Evolutionary conservation across 768 basidiomycete genomes (phyloP), one percentile per base, ranked within the genome.

Genomic region (Boletales sp.): DNA sequence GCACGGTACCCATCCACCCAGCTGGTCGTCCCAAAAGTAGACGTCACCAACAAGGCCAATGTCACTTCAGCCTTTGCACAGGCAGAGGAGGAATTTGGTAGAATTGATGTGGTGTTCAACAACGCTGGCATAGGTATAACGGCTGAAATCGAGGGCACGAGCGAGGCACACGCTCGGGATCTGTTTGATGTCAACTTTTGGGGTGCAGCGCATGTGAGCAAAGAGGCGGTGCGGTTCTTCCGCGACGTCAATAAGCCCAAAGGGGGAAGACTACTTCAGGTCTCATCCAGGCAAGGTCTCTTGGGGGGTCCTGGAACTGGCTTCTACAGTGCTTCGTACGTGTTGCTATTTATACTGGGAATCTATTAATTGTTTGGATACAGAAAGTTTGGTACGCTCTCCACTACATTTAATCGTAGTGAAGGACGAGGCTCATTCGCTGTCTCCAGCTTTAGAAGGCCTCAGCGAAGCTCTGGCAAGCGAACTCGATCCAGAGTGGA

Each of bases 131-230:
- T 40, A 44, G 55, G 8, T 58, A 50, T 45, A n/a, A 21, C 61
- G 2, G 65, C 61, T 0, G 73, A 77, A 51, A 48, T 72, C n/a
- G 76, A 75, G 57, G 64, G 52, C 9, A 44, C 62, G 12, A 56
- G 59, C 14, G 69, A 69, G 7, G 52, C 56, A 2, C 56, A 60
- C 0, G 71, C 71, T 5, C 64, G 70, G 7, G 50, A 47, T 12
- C n/a, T 68, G 51, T 72, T 76, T 38, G 72, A 74, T 4, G 63
- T 67, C 46, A 63, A 61, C 39, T 72, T 73, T 45, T 72, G 68
- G 69, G 69, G 72, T 18, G 61, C 63, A 29, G 52, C 51, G 17
- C 54, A 62, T 35, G 66, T 74, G 24, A 61, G 50, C 15, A 55
- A 43, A 35, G 61, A 71, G 37, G 64, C 70, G 0, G 52, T 71